Base-by-base conservation (phyloP, 106 monocot genomes). In the Acorus gramineus region DNA sequence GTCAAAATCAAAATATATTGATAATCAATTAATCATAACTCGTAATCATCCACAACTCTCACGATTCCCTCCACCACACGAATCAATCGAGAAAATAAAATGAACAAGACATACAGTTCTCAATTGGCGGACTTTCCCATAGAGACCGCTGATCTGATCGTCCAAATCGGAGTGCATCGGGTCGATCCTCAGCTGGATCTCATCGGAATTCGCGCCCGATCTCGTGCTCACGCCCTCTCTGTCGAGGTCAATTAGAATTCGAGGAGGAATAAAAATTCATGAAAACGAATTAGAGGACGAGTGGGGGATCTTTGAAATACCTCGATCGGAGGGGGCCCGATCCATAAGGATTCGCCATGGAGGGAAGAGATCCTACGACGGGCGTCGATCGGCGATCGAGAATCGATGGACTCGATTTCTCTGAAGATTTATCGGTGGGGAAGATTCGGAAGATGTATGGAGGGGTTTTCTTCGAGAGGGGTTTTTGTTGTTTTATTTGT, bases 161-260 rank as follows among this genome's bases (percentile, higher is more conserved):
- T 92, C 92, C 77, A 92, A 62, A 50, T 92, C 84, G 3, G 57
- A 79, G 47, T 84, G 73, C 65, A 92, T 79, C 46, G 84, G 92
- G 60, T 92, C 86, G 57, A 92, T 92, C 73, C 76, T 76, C 71
- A 92, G 50, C 56, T 84, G 86, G 50, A 92, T 77, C 76, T 92
- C 86, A 49, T 79, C 84, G 1, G 91, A 65, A 47, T 61, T 63
- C 46, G 47, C 64, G 12, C 50, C 67, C 5, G 77, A 67, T 51
- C 86, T 69, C 5, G 69, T 8, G 5, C 52, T 70, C 52, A 89
- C 62, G 10, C 77, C 82, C 61, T 80, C 77, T 51, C 82, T 80
- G 66, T 14, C 28, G 28, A 12, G 57, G 45, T 28, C 2, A 7
- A 50, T 66, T 46, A 56, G 13, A 11, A 11, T 2, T 8, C 45